Evolutionary conservation across 345 rosid species (phyloP), one percentile per base, ranked within the genome.

Genomic region (Excoecaria cochinchinensis): DNA sequence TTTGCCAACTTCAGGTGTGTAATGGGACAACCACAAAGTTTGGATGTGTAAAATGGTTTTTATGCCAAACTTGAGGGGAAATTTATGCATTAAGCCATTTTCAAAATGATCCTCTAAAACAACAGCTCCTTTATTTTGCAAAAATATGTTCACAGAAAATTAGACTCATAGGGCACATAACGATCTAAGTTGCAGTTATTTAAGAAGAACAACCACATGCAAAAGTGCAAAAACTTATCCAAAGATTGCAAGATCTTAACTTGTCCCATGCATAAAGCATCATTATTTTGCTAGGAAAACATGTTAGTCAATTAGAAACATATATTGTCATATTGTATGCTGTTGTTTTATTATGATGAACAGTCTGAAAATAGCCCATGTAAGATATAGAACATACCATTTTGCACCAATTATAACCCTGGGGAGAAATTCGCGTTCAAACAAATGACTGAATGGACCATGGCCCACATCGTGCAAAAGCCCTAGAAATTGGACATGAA

Each of bases 381-480:
- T 31, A 73, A 80, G 73, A 75, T 31, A 31, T 2, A 31, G 31
- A 31, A 31, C 69, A 52, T 92, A 92, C 98, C 98, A 94, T 72
- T 84, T 73, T 71, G 58, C 71, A 67, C 77, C 85, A 71, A 71
- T 73, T 36, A 80, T 46, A 65, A 94, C 97, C 78, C 46, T 81
- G 4, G 99, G 97, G n/a, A 95, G 97, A 79, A 95, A 95, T 67
- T 84, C 92, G 13, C 94, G 86, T 78, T 92, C 97, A 87, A 95
- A 92, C 86, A 90, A 80, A 84, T 95, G 97, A 76, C 99, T 95
- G 74, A 95, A 92, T 60, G 99, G 99, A 48, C 99, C 99, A 84
- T 95, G 97, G 66, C 97, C 99, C 74, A 92, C 86, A 82, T 95
- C 97, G 84, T 95, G 97, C 70, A 95, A 84, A 77, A 95, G 97